A percentile compares a stretch with the other conserved stretches of the same genome.
Conservation (phyloP, 257 asterid genomes). For the Salvia miltiorrhiza region DNA sequence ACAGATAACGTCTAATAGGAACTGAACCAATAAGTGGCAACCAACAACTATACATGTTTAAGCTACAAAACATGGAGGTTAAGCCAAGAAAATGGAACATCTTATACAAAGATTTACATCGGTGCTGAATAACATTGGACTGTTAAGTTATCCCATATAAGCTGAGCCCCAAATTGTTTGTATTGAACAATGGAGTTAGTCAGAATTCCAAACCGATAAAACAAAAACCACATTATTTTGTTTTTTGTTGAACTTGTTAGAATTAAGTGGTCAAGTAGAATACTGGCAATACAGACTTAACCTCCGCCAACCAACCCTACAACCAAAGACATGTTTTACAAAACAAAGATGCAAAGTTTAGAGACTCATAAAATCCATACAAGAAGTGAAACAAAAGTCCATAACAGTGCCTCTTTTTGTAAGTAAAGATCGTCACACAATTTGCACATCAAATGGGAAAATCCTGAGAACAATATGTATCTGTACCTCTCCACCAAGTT, state of each 20-base stretch:
- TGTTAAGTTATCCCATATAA: background rate
- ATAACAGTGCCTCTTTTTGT: background rate
- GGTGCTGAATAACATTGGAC: background rate
- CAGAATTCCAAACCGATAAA: background rate
- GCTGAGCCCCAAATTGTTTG: background rate
- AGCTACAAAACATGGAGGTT: background rate
- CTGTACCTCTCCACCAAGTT: constrained; percentile 96
- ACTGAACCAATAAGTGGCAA: background rate
- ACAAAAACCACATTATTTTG: background rate
- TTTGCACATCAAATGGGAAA: background rate
- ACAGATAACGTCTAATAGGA: background rate
- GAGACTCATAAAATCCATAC: background rate
- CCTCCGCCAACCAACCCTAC: background rate
- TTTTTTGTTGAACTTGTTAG: background rate
- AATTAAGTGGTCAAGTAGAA: background rate
- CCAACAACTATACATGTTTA: background rate
- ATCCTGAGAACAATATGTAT: constrained; percentile 4
- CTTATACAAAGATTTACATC: background rate
- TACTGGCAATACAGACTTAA: background rate
- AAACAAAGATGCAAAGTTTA: background rate
- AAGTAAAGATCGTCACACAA: background rate
- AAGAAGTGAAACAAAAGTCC: background rate
- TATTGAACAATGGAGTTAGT: background rate
- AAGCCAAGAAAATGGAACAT: background rate
- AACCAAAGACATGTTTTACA: background rate